Base-by-base conservation (phyloP, 495 filamentous ascomycete genomes). In the Oleoguttula mirabilis region DNA sequence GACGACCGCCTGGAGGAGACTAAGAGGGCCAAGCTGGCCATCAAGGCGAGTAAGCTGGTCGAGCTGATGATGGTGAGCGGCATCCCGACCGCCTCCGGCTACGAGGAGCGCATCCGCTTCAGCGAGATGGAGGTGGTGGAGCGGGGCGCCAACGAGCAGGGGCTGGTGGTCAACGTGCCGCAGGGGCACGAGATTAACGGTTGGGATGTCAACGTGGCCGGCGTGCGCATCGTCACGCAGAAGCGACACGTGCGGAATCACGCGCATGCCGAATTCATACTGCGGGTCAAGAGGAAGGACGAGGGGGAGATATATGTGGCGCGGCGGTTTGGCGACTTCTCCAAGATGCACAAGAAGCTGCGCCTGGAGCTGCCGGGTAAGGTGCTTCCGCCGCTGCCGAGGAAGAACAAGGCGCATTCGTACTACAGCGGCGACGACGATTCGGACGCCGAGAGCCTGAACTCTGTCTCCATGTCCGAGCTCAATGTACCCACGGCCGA, bases 51-150 rank as follows among this genome's bases (percentile, higher is more conserved):
- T 58, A 98, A 98, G 68, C 64, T 98, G 38, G 81, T 98, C 21
- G 90, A 96, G 65, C 67, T 98, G 44, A 96, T 98, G 90, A 94
- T 98, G 87, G 92, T 96, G 14, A 94, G 86, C 3, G 90, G 92
- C 3, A 79, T 98, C 35, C 87, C 82, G 16, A 98, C 90, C 2
- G 86, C 90, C 12, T 94, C 87, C 14, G 90, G 90, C 2, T 98
- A 96, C 54, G 90, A 98, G 62, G 90, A 98, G 60, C 74, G 90
- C 14, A 93, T 98, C 50, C 73, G 85, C 27, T 98, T 98, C 56
- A 83, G 87, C 0, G 90, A 98, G 63, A 79, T 98, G 60, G 90
- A 96, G 57, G 83, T 95, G 15, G 85, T 96, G 14, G 90, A 98
- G 48, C 73, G 86, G 30, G 82, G 88, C 16, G 88, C 90, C 10